Conservation (phyloP, 148 eudicot species). For the Polygonum aviculare region DNA sequence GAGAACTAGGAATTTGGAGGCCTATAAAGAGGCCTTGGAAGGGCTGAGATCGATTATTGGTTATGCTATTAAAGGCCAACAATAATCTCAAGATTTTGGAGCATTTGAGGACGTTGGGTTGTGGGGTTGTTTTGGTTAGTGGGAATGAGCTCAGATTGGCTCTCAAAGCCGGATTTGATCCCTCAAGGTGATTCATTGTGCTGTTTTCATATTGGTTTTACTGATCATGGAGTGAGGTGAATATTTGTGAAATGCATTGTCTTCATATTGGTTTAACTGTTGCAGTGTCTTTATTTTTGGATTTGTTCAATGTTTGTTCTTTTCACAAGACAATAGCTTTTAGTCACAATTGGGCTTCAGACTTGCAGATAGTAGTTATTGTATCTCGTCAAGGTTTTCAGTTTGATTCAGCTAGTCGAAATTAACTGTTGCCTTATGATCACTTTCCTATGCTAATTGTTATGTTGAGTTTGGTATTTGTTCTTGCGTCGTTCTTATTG, state of each 20-base stretch:
- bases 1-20: conserved; percentile 84
- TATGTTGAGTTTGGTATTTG: too few species aligned
- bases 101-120: conserved; percentile 78
- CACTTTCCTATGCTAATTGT: too few species aligned
- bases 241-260: neutral
- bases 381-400: neutral
- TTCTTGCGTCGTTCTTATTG: too few species aligned
- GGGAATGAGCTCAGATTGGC: conserved; percentile 92
- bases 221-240: too few species aligned
- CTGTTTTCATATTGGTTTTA: neutral
- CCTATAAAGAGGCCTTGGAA: conserved; percentile 69
- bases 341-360: neutral
- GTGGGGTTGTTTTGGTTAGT: conserved; percentile 95
- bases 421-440: too few species aligned
- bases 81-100: conserved; percentile 90
- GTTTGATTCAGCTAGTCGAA: too few species aligned
- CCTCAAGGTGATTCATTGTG: conserved; percentile 33
- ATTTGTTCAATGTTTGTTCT: neutral
- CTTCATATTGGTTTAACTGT: neutral
- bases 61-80: conserved; percentile 91
- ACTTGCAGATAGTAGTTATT: neutral
- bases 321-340: neutral
- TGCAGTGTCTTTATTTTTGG: neutral
- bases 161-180: conserved; percentile 76
- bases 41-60: conserved; percentile 83